phyloP scores from a whole-genome alignment of 139 green algal genomes.

The Picochlorum sp. region DNA sequence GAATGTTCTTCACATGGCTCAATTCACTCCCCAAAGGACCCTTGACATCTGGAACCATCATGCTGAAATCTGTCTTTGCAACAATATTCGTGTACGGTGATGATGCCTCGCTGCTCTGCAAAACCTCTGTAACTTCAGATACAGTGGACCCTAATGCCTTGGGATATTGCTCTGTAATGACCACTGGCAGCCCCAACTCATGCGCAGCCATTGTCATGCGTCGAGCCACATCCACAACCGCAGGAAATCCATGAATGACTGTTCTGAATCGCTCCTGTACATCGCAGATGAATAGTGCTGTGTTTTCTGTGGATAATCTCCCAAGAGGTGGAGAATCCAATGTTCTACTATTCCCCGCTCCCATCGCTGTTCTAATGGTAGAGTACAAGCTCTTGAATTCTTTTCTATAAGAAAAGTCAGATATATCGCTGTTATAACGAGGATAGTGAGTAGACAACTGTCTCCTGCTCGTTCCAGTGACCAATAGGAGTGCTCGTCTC shows the following conservation, averaged over 20 bases:
- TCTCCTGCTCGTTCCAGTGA: neutral
- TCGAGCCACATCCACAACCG: constrained; percentile 47
- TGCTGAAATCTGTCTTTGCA: constrained; percentile 38
- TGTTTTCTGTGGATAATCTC: constrained; percentile 26
- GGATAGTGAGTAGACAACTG: neutral
- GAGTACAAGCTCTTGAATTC: no score
- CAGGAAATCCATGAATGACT: constrained; percentile 50
- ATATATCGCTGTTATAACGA: no score
- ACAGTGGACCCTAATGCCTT: constrained; percentile 70
- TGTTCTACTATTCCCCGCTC: neutral
- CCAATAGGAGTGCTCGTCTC: neutral
- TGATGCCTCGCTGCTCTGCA: constrained; percentile 25
- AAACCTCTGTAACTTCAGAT: constrained; percentile 41
- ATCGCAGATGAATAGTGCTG: constrained; percentile 65
- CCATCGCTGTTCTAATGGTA: neutral
- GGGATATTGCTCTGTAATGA: constrained; percentile 83
- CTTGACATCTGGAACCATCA: constrained; percentile 36
- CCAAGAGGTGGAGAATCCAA: constrained; percentile 20
- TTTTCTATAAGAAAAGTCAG: no score
- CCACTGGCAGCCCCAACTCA: constrained; percentile 52
- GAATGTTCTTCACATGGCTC: constrained; percentile 40
- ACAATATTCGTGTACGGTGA: constrained; percentile 6
- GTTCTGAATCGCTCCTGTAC: constrained; percentile 65
- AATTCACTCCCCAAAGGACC: constrained; percentile 11
- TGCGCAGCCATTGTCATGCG: constrained; percentile 47